Conservation (phyloP, 805 yeast genomes). For the Yarrowia sp. region DNA sequence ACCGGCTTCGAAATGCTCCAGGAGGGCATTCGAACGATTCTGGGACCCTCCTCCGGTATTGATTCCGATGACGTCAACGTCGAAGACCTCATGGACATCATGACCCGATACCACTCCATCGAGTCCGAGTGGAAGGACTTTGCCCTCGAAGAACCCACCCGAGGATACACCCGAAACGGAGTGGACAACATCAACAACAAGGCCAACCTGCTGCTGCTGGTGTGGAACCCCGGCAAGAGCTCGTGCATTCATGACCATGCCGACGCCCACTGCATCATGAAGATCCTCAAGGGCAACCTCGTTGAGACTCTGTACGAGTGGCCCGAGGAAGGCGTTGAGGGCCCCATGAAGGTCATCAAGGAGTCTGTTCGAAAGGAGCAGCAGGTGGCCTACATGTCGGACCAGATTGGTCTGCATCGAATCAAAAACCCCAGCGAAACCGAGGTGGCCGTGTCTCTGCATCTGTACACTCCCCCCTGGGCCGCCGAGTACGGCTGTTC, state of each 20-base stretch:
- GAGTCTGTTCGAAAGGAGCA: slow-evolving; percentile 47
- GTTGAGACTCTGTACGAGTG: slow-evolving; percentile 63
- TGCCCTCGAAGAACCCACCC: slow-evolving; percentile 60
- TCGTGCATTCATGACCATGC: slow-evolving; percentile 79
- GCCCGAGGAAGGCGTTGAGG: slow-evolving; percentile 50
- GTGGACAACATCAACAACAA: slow-evolving; percentile 72
- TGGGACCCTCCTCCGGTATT: slow-evolving; percentile 52
- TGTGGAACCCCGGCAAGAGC: slow-evolving; percentile 72
- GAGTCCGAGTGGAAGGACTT: slow-evolving; percentile 64
- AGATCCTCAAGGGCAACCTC: slow-evolving; percentile 65
- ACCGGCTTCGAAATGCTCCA: slow-evolving; percentile 49
- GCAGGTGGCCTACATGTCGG: slow-evolving; percentile 70
- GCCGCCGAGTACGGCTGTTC: slow-evolving; percentile 61
- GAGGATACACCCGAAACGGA: slow-evolving; percentile 71
- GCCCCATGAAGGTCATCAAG: slow-evolving; percentile 45
- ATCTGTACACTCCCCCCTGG: slow-evolving; percentile 78
- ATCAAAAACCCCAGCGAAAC: slow-evolving; percentile 58
- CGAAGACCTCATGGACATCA: slow-evolving; percentile 53
- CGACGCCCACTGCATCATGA: slow-evolving; percentile 77
- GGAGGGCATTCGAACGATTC: slow-evolving; percentile 48
- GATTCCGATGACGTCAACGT: slow-evolving; percentile 61
- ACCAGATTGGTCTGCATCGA: slow-evolving; percentile 69
- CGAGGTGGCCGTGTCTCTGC: slow-evolving; percentile 65
- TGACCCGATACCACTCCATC: slow-evolving; percentile 58
- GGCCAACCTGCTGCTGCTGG: slow-evolving; percentile 71